Base-by-base conservation (phyloP, 441 rosid species). In the Euphorbia neoarborescens region DNA sequence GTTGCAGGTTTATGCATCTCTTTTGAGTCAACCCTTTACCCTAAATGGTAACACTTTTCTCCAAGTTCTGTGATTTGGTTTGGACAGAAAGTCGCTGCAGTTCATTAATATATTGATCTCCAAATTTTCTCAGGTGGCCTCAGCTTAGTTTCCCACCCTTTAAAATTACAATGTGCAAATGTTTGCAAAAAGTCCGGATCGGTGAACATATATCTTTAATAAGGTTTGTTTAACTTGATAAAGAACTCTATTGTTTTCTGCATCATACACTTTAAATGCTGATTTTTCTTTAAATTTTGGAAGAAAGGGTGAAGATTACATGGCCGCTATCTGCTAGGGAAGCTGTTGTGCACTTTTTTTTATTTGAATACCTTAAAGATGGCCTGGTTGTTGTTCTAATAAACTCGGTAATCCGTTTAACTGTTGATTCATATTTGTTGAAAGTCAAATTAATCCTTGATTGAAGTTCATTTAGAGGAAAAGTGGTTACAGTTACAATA, bases 221-320 rank as follows among this genome's bases (percentile, higher is more conserved):
- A 69, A 86, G 90, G 96, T 89, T 69, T 76, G 81, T 80, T 58
- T 62, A 42, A 54, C 58, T 57, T 38, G 50, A 78, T 48, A 65
- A 25, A n/a, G 22, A n/a, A 17, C 58, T 65, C n/a, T n/a, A n/a
- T n/a, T 66, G 62, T 53, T 73, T 50, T 65, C 69, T 73, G 61
- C 65, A 53, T 62, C 58, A n/a, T 37, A 59, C 56, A 62, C 66
- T 54, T 50, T 65, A 69, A 59, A 62, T 65, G 78, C 80, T 89
- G 69, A 79, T 78, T 62, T 78, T 73, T 58, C 62, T 37, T 66
- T 60, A 76, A 77, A 80, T 88, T 87, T 75, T 76, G 90, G 84
- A 88, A 89, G 92, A 87, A 90, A 90, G 99, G 87, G 79, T 92
- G 95, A 95, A 95, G 94, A 83, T 89, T 65, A 72, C 94, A 7